Evolutionary conservation across 2,329 filamentous ascomycete species (phyloP), one percentile per base, ranked within the genome.

Genomic region (Fusarium solani-melongenae): DNA sequence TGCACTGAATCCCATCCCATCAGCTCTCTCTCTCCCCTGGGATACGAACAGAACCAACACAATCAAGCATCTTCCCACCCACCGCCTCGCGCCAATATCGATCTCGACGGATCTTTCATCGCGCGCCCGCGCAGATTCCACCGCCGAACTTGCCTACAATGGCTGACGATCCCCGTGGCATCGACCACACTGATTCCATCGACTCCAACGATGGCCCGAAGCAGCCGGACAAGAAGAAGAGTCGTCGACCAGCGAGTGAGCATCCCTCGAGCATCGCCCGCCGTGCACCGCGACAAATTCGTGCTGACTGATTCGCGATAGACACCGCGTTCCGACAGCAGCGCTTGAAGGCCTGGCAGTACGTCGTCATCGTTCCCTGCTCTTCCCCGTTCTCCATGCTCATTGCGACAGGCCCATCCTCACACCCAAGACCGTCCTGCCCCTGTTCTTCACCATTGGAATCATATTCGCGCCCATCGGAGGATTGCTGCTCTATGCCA

Each of bases 311-410:
- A 39, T 58, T 51, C 22, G 59, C 65, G 39, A 69, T 80, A 97
- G 94, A 98, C 86, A 98, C 96, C 68, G 96, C 96, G 12, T 99
- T 98, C 82, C 91, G 96, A 78, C 96, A 99, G 82, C 96, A 99
- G 84, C 92, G 96, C 81, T 86, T 99, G 83, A 98, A 98, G 86
- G 96, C 96, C 86, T 99, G 96, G 96, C 96, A 99, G 93, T 97
- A 88, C 84, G 94, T 79, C 17, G 22, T 41, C 31, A 27, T 59
- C 61, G 66, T 63, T 63, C 36, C 63, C 24, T 22, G 33, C 33
- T 39, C 33, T 10, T 46, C 41, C 41, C n/a, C 41, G 59, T 46
- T 55, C 66, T 62, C 64, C 57, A 77, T 71, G 76, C 85, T 87
- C 79, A 88, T 82, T 63, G 71, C 76, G 20, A 76, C 80, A 96